phyloP scores from a whole-genome alignment of 176 grass and related monocot genomes.

The Hordeum vulgare region MorexV3_pseudomolecules_assembly NC_058520.1:104907334-104907833 shows the following conservation, averaged over 20 bases:
- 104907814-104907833: constrained; percentile 38
- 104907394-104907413: too few species aligned
- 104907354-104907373: too few species aligned
- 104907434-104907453: constrained; percentile 14
- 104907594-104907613: constrained; percentile 39
- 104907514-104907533: constrained; percentile 35
- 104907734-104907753: not conserved
- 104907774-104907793: not conserved
- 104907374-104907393: too few species aligned
- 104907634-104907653: not conserved
- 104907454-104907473: constrained; percentile 29
- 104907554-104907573: constrained; percentile 23
- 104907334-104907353: not conserved
- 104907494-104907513: constrained; percentile 46
- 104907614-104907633: constrained; percentile 31
- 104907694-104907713: not conserved
- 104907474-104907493: constrained; percentile 39
- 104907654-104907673: not conserved
- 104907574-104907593: constrained; percentile 49
- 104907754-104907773: not conserved
- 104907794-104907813: constrained; percentile 22
- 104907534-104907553: constrained; percentile 18
- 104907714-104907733: not conserved
- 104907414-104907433: not conserved
- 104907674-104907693: not conserved